Evolutionary conservation across 2,329 filamentous ascomycete genomes (phyloP).

Genomic region (Fusarium solani-melongenae): DNA sequence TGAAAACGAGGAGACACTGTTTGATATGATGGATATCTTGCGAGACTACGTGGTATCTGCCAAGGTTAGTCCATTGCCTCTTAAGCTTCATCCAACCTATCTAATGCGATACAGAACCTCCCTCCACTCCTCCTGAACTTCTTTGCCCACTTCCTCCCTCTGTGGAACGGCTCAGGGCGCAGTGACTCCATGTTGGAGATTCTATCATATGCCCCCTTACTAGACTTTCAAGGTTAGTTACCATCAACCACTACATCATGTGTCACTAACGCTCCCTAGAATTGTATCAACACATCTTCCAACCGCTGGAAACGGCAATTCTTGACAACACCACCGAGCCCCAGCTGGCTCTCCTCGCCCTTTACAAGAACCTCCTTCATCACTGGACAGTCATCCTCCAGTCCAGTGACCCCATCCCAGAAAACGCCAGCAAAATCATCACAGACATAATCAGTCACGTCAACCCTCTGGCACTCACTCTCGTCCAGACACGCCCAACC

Average conservation of each 20-base stretch:
- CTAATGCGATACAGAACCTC: conserved; percentile 51
- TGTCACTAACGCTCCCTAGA: conserved; percentile 54
- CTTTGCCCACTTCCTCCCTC: conserved; percentile 62
- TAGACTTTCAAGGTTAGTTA: conserved; percentile 64
- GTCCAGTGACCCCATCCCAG: conserved; percentile 50
- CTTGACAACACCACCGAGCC: conserved; percentile 62
- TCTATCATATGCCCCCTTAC: conserved; percentile 65
- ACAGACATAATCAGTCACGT: conserved; percentile 59
- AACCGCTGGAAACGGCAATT: conserved; percentile 62
- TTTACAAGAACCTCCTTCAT: conserved; percentile 75
- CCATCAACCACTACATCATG: neutral
- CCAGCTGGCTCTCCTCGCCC: conserved; percentile 69
- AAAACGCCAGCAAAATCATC: conserved; percentile 52
- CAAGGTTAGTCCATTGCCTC: conserved; percentile 57
- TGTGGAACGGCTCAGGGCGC: conserved; percentile 72
- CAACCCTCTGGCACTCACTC: conserved; percentile 67
- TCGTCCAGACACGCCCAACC: conserved; percentile 64
- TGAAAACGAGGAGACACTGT: conserved; percentile 58
- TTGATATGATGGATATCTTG: conserved; percentile 66
- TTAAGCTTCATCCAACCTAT: neutral
- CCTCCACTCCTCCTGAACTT: conserved; percentile 62
- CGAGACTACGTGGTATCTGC: conserved; percentile 65
- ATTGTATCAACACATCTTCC: conserved; percentile 60
- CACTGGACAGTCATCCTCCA: conserved; percentile 65
- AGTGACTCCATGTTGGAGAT: conserved; percentile 67